Percentiles rank a stretch among this genome's conserved stretches.
These are phyloP conservation scores for Aspergillus baeticus DNA, from an alignment of 495 filamentous ascomycete species.

Conservation along the genomic window DNA sequence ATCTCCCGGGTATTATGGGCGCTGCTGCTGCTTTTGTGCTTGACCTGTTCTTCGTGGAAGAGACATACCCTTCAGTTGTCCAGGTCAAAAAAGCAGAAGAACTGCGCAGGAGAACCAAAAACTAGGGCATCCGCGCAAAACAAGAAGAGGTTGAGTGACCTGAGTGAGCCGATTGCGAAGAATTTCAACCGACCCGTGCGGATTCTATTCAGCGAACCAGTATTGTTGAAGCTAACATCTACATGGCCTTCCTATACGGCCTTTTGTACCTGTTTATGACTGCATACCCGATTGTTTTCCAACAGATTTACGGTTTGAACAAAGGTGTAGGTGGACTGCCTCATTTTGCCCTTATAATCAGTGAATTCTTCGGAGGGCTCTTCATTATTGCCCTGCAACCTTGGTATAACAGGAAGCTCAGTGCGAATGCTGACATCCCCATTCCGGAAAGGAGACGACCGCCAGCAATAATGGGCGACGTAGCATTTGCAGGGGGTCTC, in stretches of 20 bases:
- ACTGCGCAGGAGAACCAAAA: constrained; percentile 76
- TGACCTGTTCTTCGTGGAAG: constrained; percentile 69
- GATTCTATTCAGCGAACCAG: constrained; percentile 78
- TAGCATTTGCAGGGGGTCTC: constrained; percentile 68
- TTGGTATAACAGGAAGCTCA: constrained; percentile 60
- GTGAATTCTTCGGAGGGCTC: constrained; percentile 65
- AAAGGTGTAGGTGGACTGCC: constrained; percentile 70
- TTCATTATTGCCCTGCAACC: constrained; percentile 66
- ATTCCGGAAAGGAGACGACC: constrained; percentile 87
- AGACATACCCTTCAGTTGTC: constrained; percentile 83
- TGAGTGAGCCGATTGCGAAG: constrained; percentile 74
- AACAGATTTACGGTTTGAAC: constrained; percentile 64
- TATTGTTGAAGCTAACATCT: constrained; percentile 70
- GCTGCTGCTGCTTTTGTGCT: constrained; percentile 67
- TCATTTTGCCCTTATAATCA: constrained; percentile 78
- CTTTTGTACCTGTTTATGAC: constrained; percentile 80
- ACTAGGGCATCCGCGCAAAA: constrained; percentile 93
- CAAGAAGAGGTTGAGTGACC: constrained; percentile 88
- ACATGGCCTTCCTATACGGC: constrained; percentile 82
- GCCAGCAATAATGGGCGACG: constrained; percentile 73
- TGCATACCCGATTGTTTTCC: constrained; percentile 79
- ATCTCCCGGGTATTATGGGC: constrained; percentile 71
- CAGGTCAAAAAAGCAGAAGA: constrained; percentile 74
- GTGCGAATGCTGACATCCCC: constrained; percentile 69
- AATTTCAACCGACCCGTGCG: constrained; percentile 80